phyloP scores from a whole-genome alignment of 2,329 filamentous ascomycete species.

The Cryphonectria nitschkei region DNA sequence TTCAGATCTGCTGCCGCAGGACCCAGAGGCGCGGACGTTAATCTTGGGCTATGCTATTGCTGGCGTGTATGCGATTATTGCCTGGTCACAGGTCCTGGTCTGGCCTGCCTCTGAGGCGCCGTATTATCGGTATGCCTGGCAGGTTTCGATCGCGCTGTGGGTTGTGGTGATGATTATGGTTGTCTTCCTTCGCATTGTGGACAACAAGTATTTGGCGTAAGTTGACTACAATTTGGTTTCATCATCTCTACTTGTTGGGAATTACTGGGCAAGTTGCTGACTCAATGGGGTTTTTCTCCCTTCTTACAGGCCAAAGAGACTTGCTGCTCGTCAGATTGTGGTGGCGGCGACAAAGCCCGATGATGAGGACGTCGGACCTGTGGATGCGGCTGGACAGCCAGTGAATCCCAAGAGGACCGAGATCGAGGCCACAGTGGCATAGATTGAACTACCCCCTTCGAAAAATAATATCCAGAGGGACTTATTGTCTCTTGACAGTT shows the following conservation, averaged over 20 bases:
- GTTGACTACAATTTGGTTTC: neutral
- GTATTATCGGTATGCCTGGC: constrained; percentile 53
- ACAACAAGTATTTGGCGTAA: constrained; percentile 45
- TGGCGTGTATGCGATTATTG: constrained; percentile 53
- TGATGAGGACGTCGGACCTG: constrained; percentile 9
- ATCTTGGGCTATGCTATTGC: constrained; percentile 54
- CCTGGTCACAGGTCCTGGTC: constrained; percentile 55
- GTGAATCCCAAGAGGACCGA: constrained; percentile 14
- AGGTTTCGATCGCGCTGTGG: constrained; percentile 49
- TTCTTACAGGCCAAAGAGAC: constrained; percentile 24
- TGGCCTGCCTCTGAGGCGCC: constrained; percentile 57
- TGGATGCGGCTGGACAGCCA: neutral
- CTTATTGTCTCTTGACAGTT: neutral
- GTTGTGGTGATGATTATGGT: constrained; percentile 51
- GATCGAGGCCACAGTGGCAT: constrained; percentile 6
- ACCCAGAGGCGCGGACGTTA: constrained; percentile 52
- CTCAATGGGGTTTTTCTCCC: neutral
- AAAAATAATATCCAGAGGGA: neutral
- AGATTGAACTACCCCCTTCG: neutral
- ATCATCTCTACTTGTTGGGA: too few species aligned
- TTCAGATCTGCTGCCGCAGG: constrained; percentile 50
- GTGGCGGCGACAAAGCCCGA: constrained; percentile 21
- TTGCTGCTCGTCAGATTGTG: neutral
- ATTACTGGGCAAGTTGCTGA: neutral
- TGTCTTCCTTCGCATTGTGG: constrained; percentile 46